Conservation (phyloP, 305 asterid species). For the Caryopteris hybrid region DNA sequence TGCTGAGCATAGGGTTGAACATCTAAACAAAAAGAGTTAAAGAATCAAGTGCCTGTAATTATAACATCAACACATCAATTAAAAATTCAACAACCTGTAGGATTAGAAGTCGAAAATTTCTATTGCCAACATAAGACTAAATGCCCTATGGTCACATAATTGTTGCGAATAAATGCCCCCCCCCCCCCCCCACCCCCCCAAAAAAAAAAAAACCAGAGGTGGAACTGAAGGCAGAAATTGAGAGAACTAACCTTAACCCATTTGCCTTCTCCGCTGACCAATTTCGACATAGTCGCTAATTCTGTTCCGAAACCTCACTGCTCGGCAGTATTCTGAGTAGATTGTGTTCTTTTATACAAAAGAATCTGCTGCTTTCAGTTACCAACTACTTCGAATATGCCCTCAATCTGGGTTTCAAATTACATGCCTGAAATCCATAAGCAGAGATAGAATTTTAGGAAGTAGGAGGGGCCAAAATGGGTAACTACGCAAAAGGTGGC, state of each 20-base stretch:
- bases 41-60: neutral
- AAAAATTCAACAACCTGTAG: neutral
- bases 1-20: neutral
- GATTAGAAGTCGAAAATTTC: too few species aligned
- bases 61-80: neutral
- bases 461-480: neutral
- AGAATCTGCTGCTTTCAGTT: neutral
- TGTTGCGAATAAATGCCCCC: too few species aligned
- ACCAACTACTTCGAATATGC: neutral
- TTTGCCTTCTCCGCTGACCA: constrained; percentile 29
- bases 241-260: constrained; percentile 30
- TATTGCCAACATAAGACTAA: too few species aligned
- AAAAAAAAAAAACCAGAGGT: too few species aligned
- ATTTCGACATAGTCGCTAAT: neutral
- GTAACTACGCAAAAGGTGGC: neutral
- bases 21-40: neutral
- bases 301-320: neutral
- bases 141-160: too few species aligned
- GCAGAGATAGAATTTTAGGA: neutral
- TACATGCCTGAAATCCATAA: neutral
- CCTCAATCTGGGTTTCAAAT: neutral
- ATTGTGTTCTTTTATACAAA: neutral
- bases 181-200: too few species aligned
- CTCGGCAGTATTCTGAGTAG: neutral
- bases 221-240: neutral